phyloP scores from a whole-genome alignment of 2,329 filamentous ascomycete species.

The Pestalotiopsis sp. region DNA sequence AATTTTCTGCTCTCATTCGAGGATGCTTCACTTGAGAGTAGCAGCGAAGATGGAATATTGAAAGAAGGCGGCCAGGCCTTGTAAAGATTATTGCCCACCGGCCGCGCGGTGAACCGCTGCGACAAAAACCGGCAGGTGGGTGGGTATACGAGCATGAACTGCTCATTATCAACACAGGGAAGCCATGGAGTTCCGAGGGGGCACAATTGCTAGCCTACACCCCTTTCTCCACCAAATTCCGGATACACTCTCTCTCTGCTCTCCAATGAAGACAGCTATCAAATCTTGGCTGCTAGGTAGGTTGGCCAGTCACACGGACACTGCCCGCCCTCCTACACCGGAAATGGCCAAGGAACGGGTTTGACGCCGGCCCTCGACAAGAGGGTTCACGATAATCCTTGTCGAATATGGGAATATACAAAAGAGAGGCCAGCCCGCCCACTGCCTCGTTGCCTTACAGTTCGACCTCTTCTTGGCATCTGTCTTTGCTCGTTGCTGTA shows the following conservation, averaged over 20 bases:
- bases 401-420: neutral
- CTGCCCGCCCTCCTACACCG: neutral
- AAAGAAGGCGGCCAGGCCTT: neutral
- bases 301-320: neutral
- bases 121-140: neutral
- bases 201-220: neutral
- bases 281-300: neutral
- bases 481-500: slow-evolving; percentile 3
- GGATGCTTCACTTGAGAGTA: neutral
- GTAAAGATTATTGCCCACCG: neutral
- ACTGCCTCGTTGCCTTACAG: neutral
- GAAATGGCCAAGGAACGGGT: neutral
- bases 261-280: neutral
- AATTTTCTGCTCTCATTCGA: neutral
- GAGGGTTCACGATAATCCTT: neutral
- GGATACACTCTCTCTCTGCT: neutral
- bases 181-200: neutral
- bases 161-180: neutral
- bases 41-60: neutral
- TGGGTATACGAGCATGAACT: neutral
- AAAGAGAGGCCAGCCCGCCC: neutral
- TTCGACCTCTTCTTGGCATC: neutral
- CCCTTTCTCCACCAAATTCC: neutral
- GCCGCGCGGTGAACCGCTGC: neutral
- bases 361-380: neutral